Conservation (phyloP, 495 filamentous ascomycete genomes). For the Pseudoneurospora amorphoporcata region DNA sequence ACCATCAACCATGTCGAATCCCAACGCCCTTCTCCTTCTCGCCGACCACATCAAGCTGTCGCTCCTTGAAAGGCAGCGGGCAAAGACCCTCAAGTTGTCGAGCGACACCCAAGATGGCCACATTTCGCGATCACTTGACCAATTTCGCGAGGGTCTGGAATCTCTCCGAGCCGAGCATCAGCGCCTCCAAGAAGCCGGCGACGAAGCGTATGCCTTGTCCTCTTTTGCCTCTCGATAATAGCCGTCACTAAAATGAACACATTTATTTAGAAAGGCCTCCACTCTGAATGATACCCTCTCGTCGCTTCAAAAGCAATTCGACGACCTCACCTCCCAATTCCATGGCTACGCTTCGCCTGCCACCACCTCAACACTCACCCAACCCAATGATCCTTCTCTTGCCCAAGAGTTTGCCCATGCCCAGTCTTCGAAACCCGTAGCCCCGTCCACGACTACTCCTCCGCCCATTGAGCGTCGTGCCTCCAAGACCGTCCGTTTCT, state of each 20-base stretch:
- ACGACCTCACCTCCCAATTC: constrained; percentile 49
- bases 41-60: constrained; percentile 73
- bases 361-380: constrained; percentile 39
- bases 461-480: constrained; percentile 33
- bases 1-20: constrained; percentile 35
- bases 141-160: constrained; percentile 74
- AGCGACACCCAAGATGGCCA: constrained; percentile 81
- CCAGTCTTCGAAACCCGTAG: constrained; percentile 30
- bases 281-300: constrained; percentile 38
- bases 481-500: constrained; percentile 83
- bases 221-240: neutral
- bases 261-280: constrained; percentile 30
- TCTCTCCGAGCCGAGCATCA: constrained; percentile 56
- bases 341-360: constrained; percentile 46
- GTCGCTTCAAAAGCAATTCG: constrained; percentile 46
- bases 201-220: constrained; percentile 36
- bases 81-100: constrained; percentile 67
- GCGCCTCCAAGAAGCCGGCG: constrained; percentile 49
- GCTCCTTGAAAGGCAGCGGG: constrained; percentile 79
- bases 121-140: constrained; percentile 80
- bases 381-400: constrained; percentile 60
- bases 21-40: constrained; percentile 60
- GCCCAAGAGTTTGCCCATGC: constrained; percentile 58
- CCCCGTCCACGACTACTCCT: constrained; percentile 25
- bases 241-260: neutral